Percentiles rank a stretch among this genome's conserved stretches.
These are phyloP conservation scores for Stagonosporopsis tanaceti DNA, from an alignment of 2,329 filamentous ascomycete genomes.

Conservation along the genomic window DNA sequence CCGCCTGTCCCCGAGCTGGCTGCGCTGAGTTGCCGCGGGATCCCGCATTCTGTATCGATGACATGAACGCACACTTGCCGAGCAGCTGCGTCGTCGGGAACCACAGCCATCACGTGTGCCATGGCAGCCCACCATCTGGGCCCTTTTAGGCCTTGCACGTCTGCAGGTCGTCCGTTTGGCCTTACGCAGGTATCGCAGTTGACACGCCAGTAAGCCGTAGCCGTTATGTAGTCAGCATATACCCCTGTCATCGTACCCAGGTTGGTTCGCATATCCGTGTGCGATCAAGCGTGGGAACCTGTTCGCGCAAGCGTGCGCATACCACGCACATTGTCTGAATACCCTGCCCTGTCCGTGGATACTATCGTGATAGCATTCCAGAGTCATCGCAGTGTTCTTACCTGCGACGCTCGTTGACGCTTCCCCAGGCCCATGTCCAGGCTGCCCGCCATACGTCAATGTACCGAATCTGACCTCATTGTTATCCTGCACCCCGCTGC, in stretches of 20 bases:
- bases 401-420: slow-evolving; percentile 8
- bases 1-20: slow-evolving; percentile 15
- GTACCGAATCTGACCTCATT: slow-evolving; percentile 21
- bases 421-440: slow-evolving; percentile 3
- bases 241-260: slow-evolving; percentile 19
- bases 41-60: slow-evolving; percentile 13
- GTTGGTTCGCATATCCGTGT: slow-evolving; percentile 14
- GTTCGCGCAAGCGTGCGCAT: slow-evolving; percentile 16
- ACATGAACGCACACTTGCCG: slow-evolving; percentile 7
- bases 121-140: neutral
- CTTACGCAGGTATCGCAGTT: slow-evolving; percentile 9
- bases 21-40: slow-evolving; percentile 9
- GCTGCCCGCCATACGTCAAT: slow-evolving; percentile 20
- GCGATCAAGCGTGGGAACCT: slow-evolving; percentile 15
- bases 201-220: slow-evolving; percentile 10
- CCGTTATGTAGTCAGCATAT: slow-evolving; percentile 12
- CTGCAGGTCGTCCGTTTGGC: slow-evolving; percentile 11
- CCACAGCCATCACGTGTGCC: slow-evolving; percentile 4
- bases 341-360: slow-evolving; percentile 7
- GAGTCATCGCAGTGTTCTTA: slow-evolving; percentile 4
- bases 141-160: neutral
- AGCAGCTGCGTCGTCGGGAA: slow-evolving; percentile 1
- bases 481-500: slow-evolving; percentile 17
- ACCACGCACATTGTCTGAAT: slow-evolving; percentile 8
- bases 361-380: slow-evolving; percentile 4